Evolutionary conservation across 208 protist species (phyloP).

Genomic region (Willaertia magna): DNA sequence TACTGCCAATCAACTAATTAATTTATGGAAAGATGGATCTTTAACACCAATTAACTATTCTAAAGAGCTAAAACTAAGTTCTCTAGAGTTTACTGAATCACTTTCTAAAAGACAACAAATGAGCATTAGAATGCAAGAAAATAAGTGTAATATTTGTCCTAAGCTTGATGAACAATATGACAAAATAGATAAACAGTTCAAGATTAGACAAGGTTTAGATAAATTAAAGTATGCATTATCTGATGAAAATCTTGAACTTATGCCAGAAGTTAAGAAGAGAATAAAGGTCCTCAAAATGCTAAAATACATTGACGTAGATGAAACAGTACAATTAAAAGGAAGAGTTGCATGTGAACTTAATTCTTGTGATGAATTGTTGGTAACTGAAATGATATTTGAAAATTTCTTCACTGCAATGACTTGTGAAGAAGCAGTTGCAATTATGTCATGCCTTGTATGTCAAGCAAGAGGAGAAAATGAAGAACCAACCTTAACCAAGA

Average conservation of each 20-base stretch:
- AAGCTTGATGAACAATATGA: neutral
- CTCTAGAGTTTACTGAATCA: constrained; percentile 34
- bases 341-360: constrained; percentile 19
- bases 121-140: neutral
- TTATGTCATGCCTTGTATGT: constrained; percentile 34
- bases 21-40: neutral
- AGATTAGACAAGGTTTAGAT: neutral
- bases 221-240: constrained; percentile 9
- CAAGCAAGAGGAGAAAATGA: neutral
- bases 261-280: constrained; percentile 45
- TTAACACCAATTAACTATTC: neutral
- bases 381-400: constrained; percentile 59
- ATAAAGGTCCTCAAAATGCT: constrained; percentile 32
- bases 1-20: neutral
- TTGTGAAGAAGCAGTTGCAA: constrained; percentile 37
- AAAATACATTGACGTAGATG: constrained; percentile 38
- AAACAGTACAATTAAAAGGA: constrained; percentile 23
- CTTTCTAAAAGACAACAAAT: constrained; percentile 2
- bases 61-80: neutral
- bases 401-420: constrained; percentile 41
- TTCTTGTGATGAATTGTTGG: constrained; percentile 31
- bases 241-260: constrained; percentile 34
- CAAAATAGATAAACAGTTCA: neutral
- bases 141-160: constrained; percentile 1
- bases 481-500: neutral